Evolutionary conservation across 2,329 filamentous ascomycete species (phyloP).

Genomic region (Elsinoe arachidis): DNA sequence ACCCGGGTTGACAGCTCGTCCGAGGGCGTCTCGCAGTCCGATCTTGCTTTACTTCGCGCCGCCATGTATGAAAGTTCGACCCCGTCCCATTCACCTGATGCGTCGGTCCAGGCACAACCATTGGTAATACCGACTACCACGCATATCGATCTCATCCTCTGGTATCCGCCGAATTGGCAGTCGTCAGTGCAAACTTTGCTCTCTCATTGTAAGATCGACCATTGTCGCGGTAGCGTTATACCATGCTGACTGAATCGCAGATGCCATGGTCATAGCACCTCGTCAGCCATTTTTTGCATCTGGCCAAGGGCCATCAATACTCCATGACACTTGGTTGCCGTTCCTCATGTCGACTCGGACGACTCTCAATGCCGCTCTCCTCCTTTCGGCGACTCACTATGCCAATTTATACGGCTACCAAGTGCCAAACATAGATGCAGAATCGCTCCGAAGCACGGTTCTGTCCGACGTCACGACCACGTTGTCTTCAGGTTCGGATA

Average conservation of each 20-base stretch:
- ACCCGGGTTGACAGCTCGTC: background rate
- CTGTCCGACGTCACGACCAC: constrained; percentile 36
- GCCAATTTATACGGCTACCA: constrained; percentile 24
- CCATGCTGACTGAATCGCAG: background rate
- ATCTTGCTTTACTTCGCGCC: background rate
- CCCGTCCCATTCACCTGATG: background rate
- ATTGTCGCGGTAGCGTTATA: too few relatives aligned
- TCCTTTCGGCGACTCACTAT: constrained; percentile 36
- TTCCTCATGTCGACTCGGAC: constrained; percentile 33
- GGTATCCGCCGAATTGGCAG: background rate
- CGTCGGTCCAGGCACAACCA: background rate
- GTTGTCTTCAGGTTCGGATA: constrained; percentile 23
- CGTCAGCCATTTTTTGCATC: background rate
- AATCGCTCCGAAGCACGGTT: constrained; percentile 37
- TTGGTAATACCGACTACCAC: background rate
- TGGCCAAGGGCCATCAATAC: constrained; percentile 15
- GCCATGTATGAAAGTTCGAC: background rate
- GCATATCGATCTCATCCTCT: background rate
- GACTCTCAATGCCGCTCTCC: constrained; percentile 34
- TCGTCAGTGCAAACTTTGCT: background rate
- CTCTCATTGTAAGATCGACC: background rate
- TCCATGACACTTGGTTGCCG: constrained; percentile 34
- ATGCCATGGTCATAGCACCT: background rate
- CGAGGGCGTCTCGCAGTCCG: background rate
- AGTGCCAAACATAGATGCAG: constrained; percentile 29